Evolutionary conservation across 768 basidiomycete genomes (phyloP), one percentile per base, ranked within the genome.

Genomic region (Leccinum longicurvipes): DNA sequence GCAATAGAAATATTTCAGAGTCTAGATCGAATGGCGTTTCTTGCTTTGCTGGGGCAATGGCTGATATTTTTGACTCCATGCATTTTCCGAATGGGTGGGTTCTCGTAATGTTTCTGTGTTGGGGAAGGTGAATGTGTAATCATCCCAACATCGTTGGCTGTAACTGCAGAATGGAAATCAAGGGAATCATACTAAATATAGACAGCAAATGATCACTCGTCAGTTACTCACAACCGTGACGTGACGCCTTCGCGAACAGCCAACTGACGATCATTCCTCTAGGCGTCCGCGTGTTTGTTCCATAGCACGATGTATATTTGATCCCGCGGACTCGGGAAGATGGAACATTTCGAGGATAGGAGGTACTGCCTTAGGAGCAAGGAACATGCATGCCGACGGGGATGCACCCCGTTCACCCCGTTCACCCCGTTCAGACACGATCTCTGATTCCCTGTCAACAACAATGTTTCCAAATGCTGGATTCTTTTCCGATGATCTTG

Each of bases 291-390:
- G 66, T 48, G 74, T 76, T 67, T 91, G 89, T 56, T 84, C 82
- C 12, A 89, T 67, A 5, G 88, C 89, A 32, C 87, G 81, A 60
- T 80, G 75, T 44, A 91, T 67, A 62, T 86, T 82, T 31, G 74
- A 70, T 25, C 72, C 74, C 27, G 79, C 74, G 24, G 71, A 73
- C 28, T 73, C 61, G 9, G 79, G 73, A 25, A 88, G 70, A 11
- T 68, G 70, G 47, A 87, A 80, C 12, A 74, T 51, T 9, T 70
- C 60, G 17, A 82, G 62, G 50, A 91, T 77, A 23, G 63, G 62
- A 12, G 83, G 82, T 3, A 89, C 75, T 28, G 77, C 84, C 19
- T 80, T 77, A 21, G 74, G 77, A 14, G 75, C 75, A 8, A 90
- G 74, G 23, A 86, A 68, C 12, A 83, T 65, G 23, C 65, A 65